These are phyloP conservation scores for Jamesozyma lodderae DNA, from an alignment of 805 yeast genomes.

Conservation along the genomic window DNA sequence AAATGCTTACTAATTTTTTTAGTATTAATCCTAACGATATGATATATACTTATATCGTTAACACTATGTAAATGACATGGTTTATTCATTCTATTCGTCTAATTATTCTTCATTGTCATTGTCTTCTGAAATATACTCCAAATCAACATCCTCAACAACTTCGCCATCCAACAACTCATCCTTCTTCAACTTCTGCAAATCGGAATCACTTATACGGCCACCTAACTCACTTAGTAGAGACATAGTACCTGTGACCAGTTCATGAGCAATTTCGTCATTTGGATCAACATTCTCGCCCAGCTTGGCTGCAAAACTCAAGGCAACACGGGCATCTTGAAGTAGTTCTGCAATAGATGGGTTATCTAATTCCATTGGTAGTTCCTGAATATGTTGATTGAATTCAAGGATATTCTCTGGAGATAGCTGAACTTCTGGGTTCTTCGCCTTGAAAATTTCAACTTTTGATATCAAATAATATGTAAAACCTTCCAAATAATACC, in stretches of 20 bases:
- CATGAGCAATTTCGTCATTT: slow-evolving; percentile 46
- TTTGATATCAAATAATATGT: slow-evolving; percentile 49
- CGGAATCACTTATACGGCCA: slow-evolving; percentile 43
- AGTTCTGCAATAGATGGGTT: slow-evolving; percentile 27
- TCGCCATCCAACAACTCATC: slow-evolving; percentile 35
- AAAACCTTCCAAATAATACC: slow-evolving; percentile 75
- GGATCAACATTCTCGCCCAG: slow-evolving; percentile 35
- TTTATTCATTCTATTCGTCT: too few relatives aligned
- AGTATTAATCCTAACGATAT: too few relatives aligned
- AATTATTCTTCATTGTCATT: slow-evolving; percentile 3
- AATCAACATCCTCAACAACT: slow-evolving; percentile 19
- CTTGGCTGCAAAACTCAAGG: slow-evolving; percentile 34
- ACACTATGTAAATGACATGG: too few relatives aligned
- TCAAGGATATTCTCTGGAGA: slow-evolving; percentile 27
- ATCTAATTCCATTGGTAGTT: slow-evolving; percentile 31
- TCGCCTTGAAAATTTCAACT: slow-evolving; percentile 17
- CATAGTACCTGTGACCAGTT: slow-evolving; percentile 45
- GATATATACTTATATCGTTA: too few relatives aligned
- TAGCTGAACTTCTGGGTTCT: slow-evolving; percentile 15
- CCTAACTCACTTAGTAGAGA: slow-evolving; percentile 49
- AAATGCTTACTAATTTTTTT: too few relatives aligned
- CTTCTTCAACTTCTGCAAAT: slow-evolving; percentile 24
- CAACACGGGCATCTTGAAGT: slow-evolving; percentile 31
- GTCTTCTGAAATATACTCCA: slow-evolving; percentile 9
- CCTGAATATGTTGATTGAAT: slow-evolving; percentile 28